Conservation (phyloP, 257 asterid genomes). For the Nicotiana tomentosiformis region DNA sequence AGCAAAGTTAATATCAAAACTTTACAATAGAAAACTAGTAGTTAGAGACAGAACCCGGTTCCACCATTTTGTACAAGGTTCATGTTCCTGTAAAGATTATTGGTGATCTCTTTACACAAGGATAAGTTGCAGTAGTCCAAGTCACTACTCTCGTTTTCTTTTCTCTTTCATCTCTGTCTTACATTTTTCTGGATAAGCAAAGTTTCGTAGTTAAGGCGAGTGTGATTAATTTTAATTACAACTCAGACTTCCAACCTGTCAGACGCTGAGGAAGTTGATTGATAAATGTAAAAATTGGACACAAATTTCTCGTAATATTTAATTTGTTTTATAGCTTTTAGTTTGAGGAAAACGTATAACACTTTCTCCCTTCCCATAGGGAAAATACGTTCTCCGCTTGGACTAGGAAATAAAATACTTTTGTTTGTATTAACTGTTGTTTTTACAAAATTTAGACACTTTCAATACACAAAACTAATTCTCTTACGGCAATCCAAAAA, state of each 20-base stretch:
- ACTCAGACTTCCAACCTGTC: no score
- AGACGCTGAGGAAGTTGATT: no score
- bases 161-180: no score
- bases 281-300: no score
- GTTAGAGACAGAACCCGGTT: conserved; percentile 21
- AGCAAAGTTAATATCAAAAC: conserved; percentile 15
- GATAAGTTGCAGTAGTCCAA: not conserved
- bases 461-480: not conserved
- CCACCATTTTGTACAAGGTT: conserved; percentile 19
- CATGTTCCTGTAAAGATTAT: conserved; percentile 21
- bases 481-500: not conserved
- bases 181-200: no score
- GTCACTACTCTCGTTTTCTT: no score
- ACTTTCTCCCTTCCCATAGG: no score
- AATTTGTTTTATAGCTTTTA: no score
- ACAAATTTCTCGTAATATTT: no score
- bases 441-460: not conserved
- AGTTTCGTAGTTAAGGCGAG: no score
- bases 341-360: no score
- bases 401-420: not conserved
- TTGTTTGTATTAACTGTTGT: not conserved
- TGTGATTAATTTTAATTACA: no score
- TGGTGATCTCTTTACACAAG: conserved; percentile 10
- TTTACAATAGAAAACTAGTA: conserved; percentile 12
- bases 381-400: not conserved